phyloP scores from a whole-genome alignment of 78 protist species.

The Dictyostelium capitatum region DNA sequence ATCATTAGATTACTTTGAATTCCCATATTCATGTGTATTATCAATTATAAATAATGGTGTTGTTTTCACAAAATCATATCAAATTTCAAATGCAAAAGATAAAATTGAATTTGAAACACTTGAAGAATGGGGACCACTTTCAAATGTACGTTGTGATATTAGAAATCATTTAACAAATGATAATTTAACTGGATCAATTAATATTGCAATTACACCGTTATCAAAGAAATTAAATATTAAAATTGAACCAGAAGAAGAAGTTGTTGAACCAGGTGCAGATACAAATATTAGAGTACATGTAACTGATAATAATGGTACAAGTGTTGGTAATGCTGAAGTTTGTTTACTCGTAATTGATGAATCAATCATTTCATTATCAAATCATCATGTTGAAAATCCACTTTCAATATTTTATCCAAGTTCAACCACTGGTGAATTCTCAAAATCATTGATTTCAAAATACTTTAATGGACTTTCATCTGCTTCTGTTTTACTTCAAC shows the following conservation, averaged over 20 bases:
- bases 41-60: constrained; percentile 55
- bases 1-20: constrained; percentile 1
- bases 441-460: neutral
- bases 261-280: constrained; percentile 74
- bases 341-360: constrained; percentile 77
- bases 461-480: constrained; percentile 11
- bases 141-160: constrained; percentile 18
- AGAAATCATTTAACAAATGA: neutral
- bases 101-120: neutral
- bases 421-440: neutral
- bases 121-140: constrained; percentile 66
- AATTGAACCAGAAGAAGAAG: constrained; percentile 70
- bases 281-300: constrained; percentile 64
- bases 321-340: constrained; percentile 67
- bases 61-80: constrained; percentile 27
- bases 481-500: constrained; percentile 30
- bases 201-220: neutral
- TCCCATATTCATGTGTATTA: constrained; percentile 27
- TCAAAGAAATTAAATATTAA: constrained; percentile 20
- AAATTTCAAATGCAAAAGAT: neutral
- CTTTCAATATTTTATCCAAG: constrained; percentile 45
- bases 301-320: constrained; percentile 22
- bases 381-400: constrained; percentile 57
- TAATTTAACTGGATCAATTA: neutral
- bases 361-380: constrained; percentile 45